Base-by-base conservation (phyloP, 495 filamentous ascomycete species). In the Penicillium psychrofluorescens region DNA sequence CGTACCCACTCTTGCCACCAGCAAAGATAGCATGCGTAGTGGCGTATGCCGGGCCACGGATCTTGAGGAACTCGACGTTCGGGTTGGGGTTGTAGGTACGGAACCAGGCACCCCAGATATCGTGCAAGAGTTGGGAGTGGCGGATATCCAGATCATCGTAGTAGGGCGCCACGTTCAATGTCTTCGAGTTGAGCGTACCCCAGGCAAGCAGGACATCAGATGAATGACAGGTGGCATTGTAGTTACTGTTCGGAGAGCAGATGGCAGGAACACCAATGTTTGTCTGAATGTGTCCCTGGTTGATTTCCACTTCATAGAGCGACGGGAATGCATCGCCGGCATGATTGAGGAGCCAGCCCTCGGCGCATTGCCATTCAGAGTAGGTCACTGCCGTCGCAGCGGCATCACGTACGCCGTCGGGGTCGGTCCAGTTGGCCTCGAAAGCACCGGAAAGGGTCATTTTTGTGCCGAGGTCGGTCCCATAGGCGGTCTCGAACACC, bases 151-250 rank as follows among this genome's bases (percentile, higher is more conserved):
- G 3, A 7, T 41, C 15, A 38, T 41, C 27, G 29, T 55, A 59
- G 38, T 65, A 65, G 0, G 59, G 54, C 12, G 35, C 38, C 3
- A 62, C 62, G 15, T 54, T 38, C n/a, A 51, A 15, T 11, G 59
- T 58, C 35, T 62, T 62, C 44, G 44, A 44, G 34, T 65, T 62
- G 8, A 65, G 41, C 0, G 52, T 62, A 3, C 59, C 59, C 62
- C 62, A 65, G 27, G 50, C 50, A 7, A 52, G 59, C 1, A 65
- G 48, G 8, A 59, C 51, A 16, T 65, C 59, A 6, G 59, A 40
- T 7, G 56, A 29, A 36, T 65, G 62, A 40, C 62, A 65, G 7
- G 52, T 56, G 1, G 61, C 58, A 35, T 60, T 62, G 47, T 55
- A 57, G 32, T 37, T 29, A n/a, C 12, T n/a, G 49, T 60, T 59